Conservation (phyloP, 106 monocot species). For the Amphibolis antarctica region DNA sequence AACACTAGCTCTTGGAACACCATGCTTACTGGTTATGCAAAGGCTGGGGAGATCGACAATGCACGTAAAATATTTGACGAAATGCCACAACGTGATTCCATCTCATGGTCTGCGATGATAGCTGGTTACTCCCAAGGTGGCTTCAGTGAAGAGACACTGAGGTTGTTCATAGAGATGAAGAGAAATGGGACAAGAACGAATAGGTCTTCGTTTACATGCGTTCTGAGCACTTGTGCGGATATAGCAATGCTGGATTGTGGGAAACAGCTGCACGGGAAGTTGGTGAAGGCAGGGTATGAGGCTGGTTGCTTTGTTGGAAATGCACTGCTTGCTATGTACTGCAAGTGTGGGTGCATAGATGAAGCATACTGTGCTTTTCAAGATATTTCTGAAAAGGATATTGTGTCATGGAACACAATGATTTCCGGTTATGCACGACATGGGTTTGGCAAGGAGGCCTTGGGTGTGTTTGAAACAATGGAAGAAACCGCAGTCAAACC, state of each 20-base stretch:
- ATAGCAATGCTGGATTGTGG: constrained; percentile 49
- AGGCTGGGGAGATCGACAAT: constrained; percentile 30
- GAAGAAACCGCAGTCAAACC: constrained; percentile 23
- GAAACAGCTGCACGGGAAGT: constrained; percentile 56
- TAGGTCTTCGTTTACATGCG: constrained; percentile 45
- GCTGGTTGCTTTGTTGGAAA: constrained; percentile 66
- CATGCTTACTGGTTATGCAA: constrained; percentile 45
- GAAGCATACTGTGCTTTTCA: constrained; percentile 43
- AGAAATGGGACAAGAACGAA: constrained; percentile 31
- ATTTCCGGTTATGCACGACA: constrained; percentile 57
- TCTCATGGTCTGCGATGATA: constrained; percentile 67
- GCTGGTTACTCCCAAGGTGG: constrained; percentile 51
- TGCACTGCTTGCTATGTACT: constrained; percentile 64
- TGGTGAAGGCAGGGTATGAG: constrained; percentile 56
- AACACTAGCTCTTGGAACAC: constrained; percentile 59
- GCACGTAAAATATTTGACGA: constrained; percentile 32
- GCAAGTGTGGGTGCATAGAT: constrained; percentile 55
- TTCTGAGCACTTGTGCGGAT: constrained; percentile 59
- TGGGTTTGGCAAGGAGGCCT: constrained; percentile 51
- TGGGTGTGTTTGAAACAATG: constrained; percentile 51
- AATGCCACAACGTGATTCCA: constrained; percentile 37
- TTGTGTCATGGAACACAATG: constrained; percentile 70
- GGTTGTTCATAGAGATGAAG: constrained; percentile 45
- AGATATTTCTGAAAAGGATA: constrained; percentile 50
- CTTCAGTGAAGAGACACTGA: constrained; percentile 37